Evolutionary conservation across 1,284 basidiomycete genomes (phyloP), one percentile per base, ranked within the genome.

Genomic region (Meira miltonrushii): DNA sequence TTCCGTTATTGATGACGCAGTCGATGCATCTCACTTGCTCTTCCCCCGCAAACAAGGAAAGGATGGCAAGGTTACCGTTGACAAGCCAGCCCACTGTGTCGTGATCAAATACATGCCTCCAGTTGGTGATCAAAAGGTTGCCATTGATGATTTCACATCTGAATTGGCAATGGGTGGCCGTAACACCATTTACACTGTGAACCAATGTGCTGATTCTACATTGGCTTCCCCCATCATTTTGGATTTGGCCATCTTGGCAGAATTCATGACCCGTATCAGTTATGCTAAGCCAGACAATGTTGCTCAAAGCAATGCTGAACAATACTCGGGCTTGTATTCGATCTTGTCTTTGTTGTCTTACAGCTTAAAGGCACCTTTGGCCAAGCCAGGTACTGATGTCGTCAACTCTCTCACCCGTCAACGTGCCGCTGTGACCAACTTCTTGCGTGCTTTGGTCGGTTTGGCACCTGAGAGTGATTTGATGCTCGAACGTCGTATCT

Each of bases 81-180:
- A 81, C 73, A 89, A 90, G 81, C 94, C 94, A 25, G 94, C 97
- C 81, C 95, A 97, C 80, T 86, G 94, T 76, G 89, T 97, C 61
- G 92, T 97, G 62, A 79, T 79, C 65, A 75, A 74, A 74, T 78
- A 76, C 69, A 68, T 75, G 13, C 90, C 89, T 33, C 90, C 92
- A 40, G 93, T 96, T 53, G 92, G 93, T 53, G 95, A 98, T 82
- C 92, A 90, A 68, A 77, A 77, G 66, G 68, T 74, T 1, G 94
- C 94, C 47, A 92, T 98, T 83, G 94, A 97, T 81, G 94, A 97
- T 84, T 97, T 97, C 83, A 93, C 92, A 81, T 93, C 90, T 13
- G 94, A 97, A 79, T 81, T 85, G 53, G 79, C 82, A 73, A 83
- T 84, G 82, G 83, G 84, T 46, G 83, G 83, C 13, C 79, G 82